These are phyloP conservation scores for Escovopsis sp. DNA, from an alignment of 2,329 filamentous ascomycete genomes.

Conservation along the genomic window DNA sequence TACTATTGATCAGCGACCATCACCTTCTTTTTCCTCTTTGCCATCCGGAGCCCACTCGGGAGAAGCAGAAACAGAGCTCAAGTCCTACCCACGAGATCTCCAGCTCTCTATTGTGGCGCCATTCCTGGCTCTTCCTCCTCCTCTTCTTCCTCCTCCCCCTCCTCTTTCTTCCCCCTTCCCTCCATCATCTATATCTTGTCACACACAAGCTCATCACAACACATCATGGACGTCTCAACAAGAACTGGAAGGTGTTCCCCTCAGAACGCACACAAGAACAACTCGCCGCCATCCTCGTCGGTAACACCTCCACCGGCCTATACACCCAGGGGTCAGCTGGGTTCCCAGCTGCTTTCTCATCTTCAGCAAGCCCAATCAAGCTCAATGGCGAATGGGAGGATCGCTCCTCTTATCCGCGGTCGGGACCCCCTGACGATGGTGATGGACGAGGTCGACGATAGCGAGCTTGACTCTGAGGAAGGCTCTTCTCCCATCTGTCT, in stretches of 20 bases:
- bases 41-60: too few relatives aligned
- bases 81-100: too few relatives aligned
- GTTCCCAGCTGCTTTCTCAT: slow-evolving; percentile 5
- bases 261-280: slow-evolving; percentile 10
- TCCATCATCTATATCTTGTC: background rate
- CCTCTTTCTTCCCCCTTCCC: background rate
- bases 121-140: too few relatives aligned
- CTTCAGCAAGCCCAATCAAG: slow-evolving; percentile 7
- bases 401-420: slow-evolving; percentile 1
- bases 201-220: background rate
- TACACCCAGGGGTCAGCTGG: slow-evolving; percentile 10
- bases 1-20: too few relatives aligned
- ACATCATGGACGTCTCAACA: slow-evolving; percentile 4
- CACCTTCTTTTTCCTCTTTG: too few relatives aligned
- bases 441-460: slow-evolving; percentile 8
- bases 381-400: background rate
- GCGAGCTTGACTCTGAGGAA: slow-evolving; percentile 9
- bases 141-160: background rate
- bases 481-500: slow-evolving; percentile 27
- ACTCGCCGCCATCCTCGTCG: slow-evolving; percentile 1
- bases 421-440: slow-evolving; percentile 2
- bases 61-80: too few relatives aligned
- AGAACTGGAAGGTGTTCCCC: background rate
- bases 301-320: slow-evolving; percentile 17
- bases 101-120: too few relatives aligned